phyloP scores from a whole-genome alignment of 1,139 yeast genomes.

The Casaregolazyma suthepensis region DNA sequence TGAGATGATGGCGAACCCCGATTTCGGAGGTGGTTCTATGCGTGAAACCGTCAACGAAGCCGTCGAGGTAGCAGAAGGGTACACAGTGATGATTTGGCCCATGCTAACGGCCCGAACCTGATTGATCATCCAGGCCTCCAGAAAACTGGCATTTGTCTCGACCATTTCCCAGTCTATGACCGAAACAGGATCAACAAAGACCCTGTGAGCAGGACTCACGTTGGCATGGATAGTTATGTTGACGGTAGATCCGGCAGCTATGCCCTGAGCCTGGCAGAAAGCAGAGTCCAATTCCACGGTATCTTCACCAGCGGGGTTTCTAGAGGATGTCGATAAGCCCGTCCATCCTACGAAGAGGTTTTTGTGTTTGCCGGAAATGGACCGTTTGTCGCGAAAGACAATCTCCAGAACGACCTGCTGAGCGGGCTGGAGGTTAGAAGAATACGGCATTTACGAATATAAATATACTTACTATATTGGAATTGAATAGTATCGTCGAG shows the following conservation, averaged over 20 bases:
- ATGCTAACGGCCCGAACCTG: slow-evolving; percentile 74
- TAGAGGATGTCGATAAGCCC: slow-evolving; percentile 44
- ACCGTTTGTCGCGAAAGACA: slow-evolving; percentile 6
- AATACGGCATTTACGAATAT: not conserved
- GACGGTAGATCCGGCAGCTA: slow-evolving; percentile 43
- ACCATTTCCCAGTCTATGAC: slow-evolving; percentile 88
- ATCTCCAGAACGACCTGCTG: slow-evolving; percentile 58
- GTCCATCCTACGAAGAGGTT: slow-evolving; percentile 72
- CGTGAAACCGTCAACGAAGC: slow-evolving; percentile 61
- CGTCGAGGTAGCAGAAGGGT: slow-evolving; percentile 58
- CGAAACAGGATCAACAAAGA: slow-evolving; percentile 72
- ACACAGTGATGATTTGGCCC: slow-evolving; percentile 60
- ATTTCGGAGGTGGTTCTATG: slow-evolving; percentile 43
- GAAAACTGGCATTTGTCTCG: slow-evolving; percentile 69
- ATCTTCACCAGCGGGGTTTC: slow-evolving; percentile 27
- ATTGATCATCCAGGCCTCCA: slow-evolving; percentile 68
- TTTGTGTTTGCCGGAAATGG: slow-evolving; percentile 22
- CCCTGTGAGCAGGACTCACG: slow-evolving; percentile 49
- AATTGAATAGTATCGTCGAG: slow-evolving; percentile 44
- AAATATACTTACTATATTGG: slow-evolving; percentile 40
- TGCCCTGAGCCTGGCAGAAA: slow-evolving; percentile 40
- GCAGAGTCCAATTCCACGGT: slow-evolving; percentile 51
- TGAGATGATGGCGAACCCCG: slow-evolving; percentile 50
- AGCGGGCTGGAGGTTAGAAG: slow-evolving; percentile 29
- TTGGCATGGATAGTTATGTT: slow-evolving; percentile 37